These are phyloP conservation scores for Extremus antarcticus DNA, from an alignment of 495 filamentous ascomycete species.

Conservation along the genomic window DNA sequence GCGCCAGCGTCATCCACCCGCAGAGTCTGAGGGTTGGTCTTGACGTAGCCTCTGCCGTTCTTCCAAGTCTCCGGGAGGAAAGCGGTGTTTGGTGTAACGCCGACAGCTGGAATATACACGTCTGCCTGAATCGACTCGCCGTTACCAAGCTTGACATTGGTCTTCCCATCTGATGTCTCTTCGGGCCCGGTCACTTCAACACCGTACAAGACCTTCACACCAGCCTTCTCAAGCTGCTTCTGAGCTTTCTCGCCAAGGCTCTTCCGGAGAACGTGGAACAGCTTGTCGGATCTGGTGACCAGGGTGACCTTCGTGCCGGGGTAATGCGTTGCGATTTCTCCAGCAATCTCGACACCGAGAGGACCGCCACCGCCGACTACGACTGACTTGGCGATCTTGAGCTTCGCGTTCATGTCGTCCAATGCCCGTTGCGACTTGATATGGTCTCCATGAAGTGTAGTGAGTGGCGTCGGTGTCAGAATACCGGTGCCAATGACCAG, in stretches of 20 bases:
- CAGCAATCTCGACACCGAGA: constrained; percentile 50
- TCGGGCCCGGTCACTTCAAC: constrained; percentile 21
- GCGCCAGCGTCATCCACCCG: constrained; percentile 40
- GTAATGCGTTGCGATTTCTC: constrained; percentile 35
- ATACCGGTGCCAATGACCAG: constrained; percentile 34
- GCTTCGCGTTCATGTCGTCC: constrained; percentile 17
- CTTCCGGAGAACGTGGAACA: constrained; percentile 37
- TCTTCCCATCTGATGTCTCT: constrained; percentile 20
- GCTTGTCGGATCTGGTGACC: constrained; percentile 31
- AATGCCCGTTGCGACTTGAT: constrained; percentile 17
- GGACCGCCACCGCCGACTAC: constrained; percentile 52
- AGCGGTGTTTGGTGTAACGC: constrained; percentile 36
- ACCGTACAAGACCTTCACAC: constrained; percentile 37
- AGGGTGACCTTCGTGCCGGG: constrained; percentile 36
- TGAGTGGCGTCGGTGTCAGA: constrained; percentile 21
- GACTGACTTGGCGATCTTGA: constrained; percentile 31
- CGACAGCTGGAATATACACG: constrained; percentile 40
- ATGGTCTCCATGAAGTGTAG: constrained; percentile 25
- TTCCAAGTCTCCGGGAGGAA: constrained; percentile 34
- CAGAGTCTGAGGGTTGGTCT: constrained; percentile 33
- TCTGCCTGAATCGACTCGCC: constrained; percentile 34
- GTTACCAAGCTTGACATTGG: constrained; percentile 25
- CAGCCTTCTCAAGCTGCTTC: constrained; percentile 32
- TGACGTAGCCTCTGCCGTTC: constrained; percentile 30
- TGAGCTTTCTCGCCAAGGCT: constrained; percentile 33